These are phyloP conservation scores for Melocanna baccifera DNA, from an alignment of 176 grass and related monocot species.

Conservation along the genomic window DNA sequence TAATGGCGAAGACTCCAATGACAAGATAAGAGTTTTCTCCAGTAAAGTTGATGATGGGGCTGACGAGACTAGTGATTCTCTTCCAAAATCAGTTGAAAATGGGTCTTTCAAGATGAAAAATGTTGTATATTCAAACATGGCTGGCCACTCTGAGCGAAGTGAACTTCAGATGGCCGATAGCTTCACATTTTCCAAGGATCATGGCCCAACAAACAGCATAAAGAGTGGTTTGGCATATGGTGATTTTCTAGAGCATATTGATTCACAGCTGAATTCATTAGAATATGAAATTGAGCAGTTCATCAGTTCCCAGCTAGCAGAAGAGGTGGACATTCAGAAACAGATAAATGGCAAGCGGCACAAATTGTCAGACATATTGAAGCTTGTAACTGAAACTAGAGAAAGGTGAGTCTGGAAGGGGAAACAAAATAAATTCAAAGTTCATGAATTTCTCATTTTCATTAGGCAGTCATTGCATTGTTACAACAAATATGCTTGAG, in stretches of 20 bases:
- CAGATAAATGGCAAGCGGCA: slow-evolving; percentile 33
- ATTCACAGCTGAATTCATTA: slow-evolving; percentile 54
- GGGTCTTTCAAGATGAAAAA: slow-evolving; percentile 2
- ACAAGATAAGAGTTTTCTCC: slow-evolving; percentile 40
- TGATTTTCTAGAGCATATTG: slow-evolving; percentile 57
- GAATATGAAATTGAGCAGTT: slow-evolving; percentile 67
- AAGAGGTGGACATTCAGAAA: slow-evolving; percentile 32
- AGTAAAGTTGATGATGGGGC: slow-evolving; percentile 30
- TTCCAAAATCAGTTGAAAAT: slow-evolving; percentile 18
- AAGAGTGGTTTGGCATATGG: slow-evolving; percentile 32
- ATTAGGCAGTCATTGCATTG: neutral
- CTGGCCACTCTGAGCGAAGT: neutral
- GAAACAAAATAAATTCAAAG: neutral
- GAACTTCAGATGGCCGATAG: slow-evolving; percentile 15
- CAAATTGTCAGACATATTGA: slow-evolving; percentile 57
- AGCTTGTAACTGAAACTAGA: slow-evolving; percentile 69
- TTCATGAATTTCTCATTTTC: neutral
- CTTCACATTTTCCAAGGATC: slow-evolving; percentile 18
- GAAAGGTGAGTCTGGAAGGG: slow-evolving; percentile 55
- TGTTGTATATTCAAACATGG: neutral
- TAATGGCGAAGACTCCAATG: slow-evolving; percentile 14
- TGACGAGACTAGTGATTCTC: neutral
- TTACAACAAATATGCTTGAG: slow-evolving; percentile 5
- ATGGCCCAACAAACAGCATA: slow-evolving; percentile 10
- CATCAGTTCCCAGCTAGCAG: slow-evolving; percentile 34